Evolutionary conservation across 1,284 basidiomycete genomes (phyloP).

Genomic region (Trametes sp.): DNA sequence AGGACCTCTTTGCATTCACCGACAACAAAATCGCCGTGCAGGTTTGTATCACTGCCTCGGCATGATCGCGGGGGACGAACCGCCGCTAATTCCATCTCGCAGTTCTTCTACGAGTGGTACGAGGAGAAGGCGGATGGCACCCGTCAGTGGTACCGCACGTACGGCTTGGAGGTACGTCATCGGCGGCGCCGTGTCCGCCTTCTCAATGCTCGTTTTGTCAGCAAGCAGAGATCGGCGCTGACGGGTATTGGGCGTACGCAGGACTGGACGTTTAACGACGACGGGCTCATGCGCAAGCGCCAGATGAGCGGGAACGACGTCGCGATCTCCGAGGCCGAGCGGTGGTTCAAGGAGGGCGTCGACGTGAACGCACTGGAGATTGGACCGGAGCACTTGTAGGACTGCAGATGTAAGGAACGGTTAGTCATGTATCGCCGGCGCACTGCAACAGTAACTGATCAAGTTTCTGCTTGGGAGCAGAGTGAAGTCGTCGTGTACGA

Average conservation of each 20-base stretch:
- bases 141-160: conserved; percentile 61
- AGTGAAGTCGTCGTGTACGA: too few relatives aligned
- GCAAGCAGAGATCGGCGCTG: neutral
- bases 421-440: too few relatives aligned
- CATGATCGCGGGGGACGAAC: neutral
- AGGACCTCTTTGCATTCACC: conserved; percentile 64
- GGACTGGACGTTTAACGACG: conserved; percentile 66
- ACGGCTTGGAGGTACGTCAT: conserved; percentile 55
- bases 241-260: conserved; percentile 28
- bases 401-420: neutral
- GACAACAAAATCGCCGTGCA: conserved; percentile 67
- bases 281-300: conserved; percentile 63
- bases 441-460: too few relatives aligned
- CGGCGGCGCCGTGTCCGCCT: neutral
- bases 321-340: conserved; percentile 53
- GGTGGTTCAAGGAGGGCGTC: conserved; percentile 63
- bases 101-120: conserved; percentile 72
- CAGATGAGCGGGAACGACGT: conserved; percentile 69
- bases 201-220: too few relatives aligned
- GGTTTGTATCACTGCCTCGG: conserved; percentile 32
- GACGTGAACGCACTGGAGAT: conserved; percentile 41
- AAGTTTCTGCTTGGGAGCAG: too few relatives aligned
- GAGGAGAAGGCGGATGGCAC: conserved; percentile 44
- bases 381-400: conserved; percentile 33
- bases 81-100: neutral